Evolutionary conservation across 2,329 filamentous ascomycete species (phyloP).

Genomic region (Diaporthe eres): DNA sequence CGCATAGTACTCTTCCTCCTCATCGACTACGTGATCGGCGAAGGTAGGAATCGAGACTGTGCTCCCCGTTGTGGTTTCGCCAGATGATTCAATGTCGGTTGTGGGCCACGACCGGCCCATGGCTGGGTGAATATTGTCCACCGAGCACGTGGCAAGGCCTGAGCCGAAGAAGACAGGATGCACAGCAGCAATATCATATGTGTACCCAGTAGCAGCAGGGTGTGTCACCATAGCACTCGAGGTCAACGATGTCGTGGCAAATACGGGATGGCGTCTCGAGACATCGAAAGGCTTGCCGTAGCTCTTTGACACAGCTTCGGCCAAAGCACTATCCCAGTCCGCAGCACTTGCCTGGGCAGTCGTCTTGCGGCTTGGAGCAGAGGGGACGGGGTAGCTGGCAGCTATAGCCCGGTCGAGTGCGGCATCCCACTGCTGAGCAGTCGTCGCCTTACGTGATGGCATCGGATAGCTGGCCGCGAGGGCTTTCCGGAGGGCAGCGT

Average conservation of each 20-base stretch:
- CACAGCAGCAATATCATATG: conserved; percentile 47
- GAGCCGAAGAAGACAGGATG: conserved; percentile 53
- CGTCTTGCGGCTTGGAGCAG: not conserved
- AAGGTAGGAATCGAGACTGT: not conserved
- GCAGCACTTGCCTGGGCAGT: not conserved
- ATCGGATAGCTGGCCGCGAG: conserved; percentile 50
- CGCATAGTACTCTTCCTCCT: not conserved
- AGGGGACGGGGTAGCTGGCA: conserved; percentile 35
- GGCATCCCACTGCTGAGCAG: conserved; percentile 18
- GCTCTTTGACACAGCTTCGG: conserved; percentile 45
- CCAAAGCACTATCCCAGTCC: conserved; percentile 46
- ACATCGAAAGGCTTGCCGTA: conserved; percentile 46
- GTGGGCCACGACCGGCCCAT: conserved; percentile 31
- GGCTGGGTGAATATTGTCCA: conserved; percentile 46
- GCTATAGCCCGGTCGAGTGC: conserved; percentile 34
- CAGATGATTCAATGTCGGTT: not conserved
- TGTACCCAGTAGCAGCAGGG: conserved; percentile 51
- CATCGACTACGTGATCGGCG: not conserved
- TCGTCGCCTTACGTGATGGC: conserved; percentile 43
- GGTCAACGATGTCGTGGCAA: conserved; percentile 47
- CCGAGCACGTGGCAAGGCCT: conserved; percentile 16
- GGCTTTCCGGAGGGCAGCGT: conserved; percentile 55
- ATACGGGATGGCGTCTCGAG: conserved; percentile 52
- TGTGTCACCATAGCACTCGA: conserved; percentile 47
- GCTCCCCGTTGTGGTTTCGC: not conserved